Conservation (phyloP, 2,329 filamentous ascomycete genomes). For the Huntiella moniliformis region DNA sequence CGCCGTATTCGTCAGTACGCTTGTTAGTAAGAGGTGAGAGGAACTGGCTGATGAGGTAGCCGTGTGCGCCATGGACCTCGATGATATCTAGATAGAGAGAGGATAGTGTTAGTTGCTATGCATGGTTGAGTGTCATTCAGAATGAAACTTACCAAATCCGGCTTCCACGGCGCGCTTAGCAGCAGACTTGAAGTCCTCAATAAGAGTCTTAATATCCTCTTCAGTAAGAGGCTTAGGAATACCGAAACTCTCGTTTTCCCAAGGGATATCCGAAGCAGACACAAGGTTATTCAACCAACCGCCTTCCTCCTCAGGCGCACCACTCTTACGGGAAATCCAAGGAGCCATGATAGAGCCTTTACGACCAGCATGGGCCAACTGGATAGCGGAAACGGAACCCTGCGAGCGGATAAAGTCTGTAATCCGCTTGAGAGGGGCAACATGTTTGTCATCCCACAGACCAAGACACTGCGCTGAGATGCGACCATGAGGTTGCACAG, state of each 20-base stretch:
- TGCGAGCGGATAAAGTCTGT: constrained; percentile 68
- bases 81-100: constrained; percentile 38
- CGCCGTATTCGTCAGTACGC: constrained; percentile 47
- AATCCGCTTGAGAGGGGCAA: constrained; percentile 49
- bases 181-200: constrained; percentile 40
- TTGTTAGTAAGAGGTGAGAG: constrained; percentile 40
- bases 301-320: constrained; percentile 32
- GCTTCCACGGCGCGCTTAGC: constrained; percentile 43
- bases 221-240: constrained; percentile 48
- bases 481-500: constrained; percentile 55
- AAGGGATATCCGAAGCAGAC: constrained; percentile 35
- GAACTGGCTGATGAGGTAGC: constrained; percentile 50
- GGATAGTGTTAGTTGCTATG: background rate
- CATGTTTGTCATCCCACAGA: constrained; percentile 71
- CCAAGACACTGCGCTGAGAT: constrained; percentile 68
- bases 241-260: constrained; percentile 37
- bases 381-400: constrained; percentile 56
- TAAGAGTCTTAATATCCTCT: constrained; percentile 47
- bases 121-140: constrained; percentile 7
- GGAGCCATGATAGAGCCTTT: constrained; percentile 43
- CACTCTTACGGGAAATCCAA: constrained; percentile 31
- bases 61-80: constrained; percentile 47
- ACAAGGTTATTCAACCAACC: constrained; percentile 41
- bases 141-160: constrained; percentile 29
- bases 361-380: constrained; percentile 64